Conservation (phyloP, 1,284 basidiomycete species). For the Volvariella surrecta region DNA sequence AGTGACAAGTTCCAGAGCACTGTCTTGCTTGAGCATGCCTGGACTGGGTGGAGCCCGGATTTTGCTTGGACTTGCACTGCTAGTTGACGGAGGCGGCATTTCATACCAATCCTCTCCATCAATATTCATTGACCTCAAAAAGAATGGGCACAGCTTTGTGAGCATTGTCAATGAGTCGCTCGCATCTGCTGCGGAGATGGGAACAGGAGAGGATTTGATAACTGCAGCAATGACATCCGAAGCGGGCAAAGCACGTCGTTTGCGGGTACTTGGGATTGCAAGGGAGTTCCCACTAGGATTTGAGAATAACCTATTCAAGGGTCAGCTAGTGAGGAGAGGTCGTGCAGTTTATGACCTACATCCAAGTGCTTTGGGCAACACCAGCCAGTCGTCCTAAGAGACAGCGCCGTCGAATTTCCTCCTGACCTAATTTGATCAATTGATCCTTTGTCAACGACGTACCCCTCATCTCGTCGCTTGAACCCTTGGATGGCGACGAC, state of each 20-base stretch:
- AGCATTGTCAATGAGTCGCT: slow-evolving; percentile 63
- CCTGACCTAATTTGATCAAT: slow-evolving; percentile 61
- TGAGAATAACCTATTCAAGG: slow-evolving; percentile 53
- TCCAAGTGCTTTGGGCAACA: slow-evolving; percentile 81
- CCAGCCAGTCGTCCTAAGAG: slow-evolving; percentile 67
- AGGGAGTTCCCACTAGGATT: slow-evolving; percentile 33
- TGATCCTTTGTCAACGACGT: slow-evolving; percentile 52
- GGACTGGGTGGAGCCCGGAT: slow-evolving; percentile 27
- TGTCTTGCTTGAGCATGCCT: slow-evolving; percentile 31
- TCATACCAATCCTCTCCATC: slow-evolving; percentile 72
- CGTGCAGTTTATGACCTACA: slow-evolving; percentile 37
- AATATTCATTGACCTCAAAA: slow-evolving; percentile 54
- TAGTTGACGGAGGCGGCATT: slow-evolving; percentile 42
- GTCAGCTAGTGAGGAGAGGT: slow-evolving; percentile 5
- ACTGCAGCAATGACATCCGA: slow-evolving; percentile 58
- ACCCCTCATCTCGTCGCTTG: slow-evolving; percentile 28
- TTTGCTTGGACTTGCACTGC: slow-evolving; percentile 22
- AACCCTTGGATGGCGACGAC: slow-evolving; percentile 53
- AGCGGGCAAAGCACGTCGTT: slow-evolving; percentile 56
- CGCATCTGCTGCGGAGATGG: slow-evolving; percentile 67
- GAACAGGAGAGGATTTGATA: slow-evolving; percentile 70
- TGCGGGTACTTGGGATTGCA: slow-evolving; percentile 45
- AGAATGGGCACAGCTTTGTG: slow-evolving; percentile 66
- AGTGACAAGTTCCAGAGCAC: slow-evolving; percentile 47
- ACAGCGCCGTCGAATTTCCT: slow-evolving; percentile 65